Evolutionary conservation across 371 early-diverging fungal genomes (phyloP).

Genomic region (Syncephalastrum sp.): DNA sequence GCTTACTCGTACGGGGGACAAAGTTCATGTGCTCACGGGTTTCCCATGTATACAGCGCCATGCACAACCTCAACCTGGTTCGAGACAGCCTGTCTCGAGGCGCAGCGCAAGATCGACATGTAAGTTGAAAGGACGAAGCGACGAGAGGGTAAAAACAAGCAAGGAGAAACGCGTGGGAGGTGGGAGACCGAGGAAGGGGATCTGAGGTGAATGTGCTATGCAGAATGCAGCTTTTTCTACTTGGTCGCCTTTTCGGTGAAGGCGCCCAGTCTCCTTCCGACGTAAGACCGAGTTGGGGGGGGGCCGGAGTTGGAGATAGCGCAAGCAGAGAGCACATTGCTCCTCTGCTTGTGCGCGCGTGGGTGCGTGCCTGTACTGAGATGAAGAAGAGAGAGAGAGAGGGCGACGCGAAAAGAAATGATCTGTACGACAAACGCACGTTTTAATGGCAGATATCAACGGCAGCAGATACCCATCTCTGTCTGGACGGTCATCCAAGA

Average conservation of each 20-base stretch:
- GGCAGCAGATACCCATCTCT: conserved; percentile 22
- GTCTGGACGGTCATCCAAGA: conserved; percentile 26
- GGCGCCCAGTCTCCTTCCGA: too few relatives aligned
- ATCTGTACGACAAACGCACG: conserved; percentile 4
- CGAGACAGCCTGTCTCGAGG: conserved; percentile 19
- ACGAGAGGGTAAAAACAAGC: conserved; percentile 1
- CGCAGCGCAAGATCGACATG: conserved; percentile 22
- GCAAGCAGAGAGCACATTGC: too few relatives aligned
- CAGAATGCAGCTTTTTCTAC: neutral
- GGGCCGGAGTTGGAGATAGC: too few relatives aligned
- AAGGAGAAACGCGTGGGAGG: neutral
- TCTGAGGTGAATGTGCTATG: neutral
- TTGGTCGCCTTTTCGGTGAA: too few relatives aligned
- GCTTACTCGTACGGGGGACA: too few relatives aligned
- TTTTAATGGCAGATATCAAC: conserved; percentile 13
- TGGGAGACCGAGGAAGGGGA: neutral
- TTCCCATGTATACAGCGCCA: conserved; percentile 13
- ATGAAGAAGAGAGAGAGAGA: too few relatives aligned
- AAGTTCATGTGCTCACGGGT: neutral
- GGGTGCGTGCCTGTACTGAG: too few relatives aligned
- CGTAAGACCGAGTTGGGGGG: too few relatives aligned
- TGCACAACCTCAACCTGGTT: conserved; percentile 26
- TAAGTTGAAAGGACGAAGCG: conserved; percentile 10
- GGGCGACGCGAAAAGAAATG: neutral
- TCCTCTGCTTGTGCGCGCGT: too few relatives aligned